Percentiles rank a stretch among this genome's conserved stretches.
phyloP scores from a whole-genome alignment of 176 grass and related monocot genomes.

The Bothriochloa decipiens region DNA sequence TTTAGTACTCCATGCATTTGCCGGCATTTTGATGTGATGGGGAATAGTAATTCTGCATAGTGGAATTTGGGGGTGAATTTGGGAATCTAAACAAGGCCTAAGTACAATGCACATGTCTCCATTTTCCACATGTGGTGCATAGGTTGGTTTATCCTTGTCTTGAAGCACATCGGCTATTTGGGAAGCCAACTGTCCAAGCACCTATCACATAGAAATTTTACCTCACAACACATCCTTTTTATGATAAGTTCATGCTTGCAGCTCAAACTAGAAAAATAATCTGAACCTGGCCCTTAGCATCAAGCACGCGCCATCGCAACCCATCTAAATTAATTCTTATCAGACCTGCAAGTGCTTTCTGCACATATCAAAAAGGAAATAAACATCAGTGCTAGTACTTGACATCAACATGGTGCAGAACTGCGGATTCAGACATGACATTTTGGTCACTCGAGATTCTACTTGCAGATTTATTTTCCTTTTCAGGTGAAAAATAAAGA shows the following conservation, averaged over 20 bases:
- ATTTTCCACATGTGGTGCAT: slow-evolving; percentile 79
- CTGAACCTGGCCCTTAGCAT: slow-evolving; percentile 85
- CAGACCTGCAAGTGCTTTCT: slow-evolving; percentile 97
- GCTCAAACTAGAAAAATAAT: slow-evolving; percentile 15
- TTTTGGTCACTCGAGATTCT: not conserved
- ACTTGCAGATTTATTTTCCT: too few species aligned
- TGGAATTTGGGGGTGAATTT: too few species aligned
- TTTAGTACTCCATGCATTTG: too few species aligned
- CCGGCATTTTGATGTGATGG: too few species aligned
- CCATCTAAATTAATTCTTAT: slow-evolving; percentile 93
- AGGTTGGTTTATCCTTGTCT: slow-evolving; percentile 97
- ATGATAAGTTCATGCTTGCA: not conserved
- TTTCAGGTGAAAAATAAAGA: too few species aligned
- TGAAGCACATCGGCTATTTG: slow-evolving; percentile 83
- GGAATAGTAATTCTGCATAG: too few species aligned
- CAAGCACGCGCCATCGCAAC: slow-evolving; percentile 90
- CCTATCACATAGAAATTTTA: slow-evolving; percentile 39
- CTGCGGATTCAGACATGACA: not conserved
- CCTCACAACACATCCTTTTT: not conserved
- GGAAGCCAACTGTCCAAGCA: slow-evolving; percentile 91
- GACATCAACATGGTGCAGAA: not conserved
- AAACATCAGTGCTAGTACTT: not conserved
- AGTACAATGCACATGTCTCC: slow-evolving; percentile 95
- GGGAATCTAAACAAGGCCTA: too few species aligned
- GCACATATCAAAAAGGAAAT: slow-evolving; percentile 17